Percentiles rank a stretch among this genome's conserved stretches.
Conservation (phyloP, 2,329 filamentous ascomycete species). For the Trichocomaceae sp. region DNA sequence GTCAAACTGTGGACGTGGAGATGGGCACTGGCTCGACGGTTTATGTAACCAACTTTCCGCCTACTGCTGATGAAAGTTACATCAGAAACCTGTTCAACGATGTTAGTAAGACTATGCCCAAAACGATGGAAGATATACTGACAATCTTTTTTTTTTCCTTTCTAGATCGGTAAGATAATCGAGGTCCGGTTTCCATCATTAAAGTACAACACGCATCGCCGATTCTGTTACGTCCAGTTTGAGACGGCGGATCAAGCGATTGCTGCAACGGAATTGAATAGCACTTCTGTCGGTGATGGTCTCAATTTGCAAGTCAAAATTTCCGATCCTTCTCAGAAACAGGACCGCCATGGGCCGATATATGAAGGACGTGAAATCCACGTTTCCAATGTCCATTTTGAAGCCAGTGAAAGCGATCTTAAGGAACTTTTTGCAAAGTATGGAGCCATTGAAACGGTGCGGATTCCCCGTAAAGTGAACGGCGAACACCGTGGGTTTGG, state of each 20-base stretch:
- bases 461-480: slow-evolving; percentile 60
- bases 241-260: slow-evolving; percentile 60
- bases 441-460: slow-evolving; percentile 66
- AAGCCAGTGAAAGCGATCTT: slow-evolving; percentile 61
- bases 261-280: slow-evolving; percentile 66
- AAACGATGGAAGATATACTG: neutral
- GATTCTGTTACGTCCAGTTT: slow-evolving; percentile 97
- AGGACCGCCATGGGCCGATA: slow-evolving; percentile 69
- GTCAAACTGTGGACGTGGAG: slow-evolving; percentile 65
- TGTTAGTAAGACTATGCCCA: slow-evolving; percentile 25
- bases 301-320: slow-evolving; percentile 70
- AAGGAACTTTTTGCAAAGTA: slow-evolving; percentile 65
- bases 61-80: slow-evolving; percentile 43
- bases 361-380: slow-evolving; percentile 86
- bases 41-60: slow-evolving; percentile 84
- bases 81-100: slow-evolving; percentile 54
- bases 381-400: slow-evolving; percentile 61
- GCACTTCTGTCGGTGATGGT: slow-evolving; percentile 59
- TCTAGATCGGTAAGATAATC: slow-evolving; percentile 68
- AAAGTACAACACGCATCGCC: slow-evolving; percentile 77
- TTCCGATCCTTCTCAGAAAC: slow-evolving; percentile 73
- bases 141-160: slow-evolving; percentile 8
- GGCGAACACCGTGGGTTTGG: slow-evolving; percentile 70
- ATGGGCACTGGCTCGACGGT: slow-evolving; percentile 73
- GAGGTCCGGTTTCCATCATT: slow-evolving; percentile 85